A percentile compares a stretch with the other conserved stretches of the same genome.
Conservation (phyloP, 208 protist genomes). For the Wallacemonas sp. region DNA sequence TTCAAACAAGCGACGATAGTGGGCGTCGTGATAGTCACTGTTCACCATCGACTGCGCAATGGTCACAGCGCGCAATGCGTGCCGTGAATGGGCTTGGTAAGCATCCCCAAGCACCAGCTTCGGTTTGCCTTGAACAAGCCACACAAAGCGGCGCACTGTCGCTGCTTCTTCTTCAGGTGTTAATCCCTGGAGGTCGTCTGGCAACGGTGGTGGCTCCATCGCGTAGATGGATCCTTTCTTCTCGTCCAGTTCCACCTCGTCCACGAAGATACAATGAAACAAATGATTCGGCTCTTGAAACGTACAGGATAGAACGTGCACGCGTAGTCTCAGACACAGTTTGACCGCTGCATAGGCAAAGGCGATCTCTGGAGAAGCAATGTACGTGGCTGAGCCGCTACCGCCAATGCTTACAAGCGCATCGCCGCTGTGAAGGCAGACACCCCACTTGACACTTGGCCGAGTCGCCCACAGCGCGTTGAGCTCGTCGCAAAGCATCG, state of each 20-base stretch:
- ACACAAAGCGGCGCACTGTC: not conserved
- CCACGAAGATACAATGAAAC: conserved; percentile 1
- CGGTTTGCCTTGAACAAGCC: not conserved
- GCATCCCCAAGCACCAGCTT: not conserved
- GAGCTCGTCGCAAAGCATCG: conserved; percentile 11
- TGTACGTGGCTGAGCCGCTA: not conserved
- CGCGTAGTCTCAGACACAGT: conserved; percentile 21
- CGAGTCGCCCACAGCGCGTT: not conserved
- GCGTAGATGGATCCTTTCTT: not conserved
- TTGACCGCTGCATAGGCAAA: conserved; percentile 26
- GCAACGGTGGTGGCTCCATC: not conserved
- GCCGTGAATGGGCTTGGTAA: not conserved
- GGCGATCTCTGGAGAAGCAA: conserved; percentile 23
- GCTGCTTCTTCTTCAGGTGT: not conserved
- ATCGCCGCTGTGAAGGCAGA: conserved; percentile 24
- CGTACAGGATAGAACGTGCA: conserved; percentile 18
- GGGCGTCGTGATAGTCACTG: not conserved
- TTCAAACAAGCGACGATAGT: not conserved
- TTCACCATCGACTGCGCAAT: not conserved
- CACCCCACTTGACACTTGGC: conserved; percentile 26
- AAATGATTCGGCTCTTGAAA: conserved; percentile 1
- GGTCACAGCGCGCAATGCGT: not conserved
- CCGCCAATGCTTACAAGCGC: conserved; percentile 13
- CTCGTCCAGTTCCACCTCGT: not conserved
- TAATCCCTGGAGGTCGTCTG: not conserved